Base-by-base conservation (phyloP, 768 basidiomycete species). In the Daedalea quercina region DNA sequence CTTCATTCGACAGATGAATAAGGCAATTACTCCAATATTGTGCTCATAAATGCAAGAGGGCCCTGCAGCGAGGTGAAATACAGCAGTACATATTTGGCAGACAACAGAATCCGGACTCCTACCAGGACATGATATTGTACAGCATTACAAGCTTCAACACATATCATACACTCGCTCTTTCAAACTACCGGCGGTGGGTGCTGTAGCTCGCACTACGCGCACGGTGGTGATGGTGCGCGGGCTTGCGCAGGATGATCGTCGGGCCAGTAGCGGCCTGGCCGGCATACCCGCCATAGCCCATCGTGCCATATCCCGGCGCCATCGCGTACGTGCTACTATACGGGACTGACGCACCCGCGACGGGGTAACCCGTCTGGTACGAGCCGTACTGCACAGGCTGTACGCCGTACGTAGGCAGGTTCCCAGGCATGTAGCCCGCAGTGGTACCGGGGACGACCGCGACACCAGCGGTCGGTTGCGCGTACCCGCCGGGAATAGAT, bases 201-300 rank as follows among this genome's bases (percentile, higher is more conserved):
- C 37, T 40, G 37, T 8, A 40, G 37, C 41, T 28, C 45, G 28
- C 34, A 35, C 53, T 54, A 22, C 47, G 40, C 3, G 53, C 41
- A 13, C 57, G 57, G 44, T 59, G 57, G 33, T 52, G 54, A 46
- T 54, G 56, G 28, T 54, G 52, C 15, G 7, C 6, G 6, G 13
- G 37, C 37, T 40, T 6, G 33, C 53, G 52, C 24, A 60, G 52
- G 46, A 65, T 60, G 50, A 65, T 57, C 13, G 63, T 63, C 42
- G 63, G 60, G 13, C 62, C 64, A 6, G 58, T 53, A 1, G 57
- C 55, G 8, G 44, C 44, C 25, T 40, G 56, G 40, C 53, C 59
- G 41, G 48, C 50, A 49, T 47, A 51, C 13, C 57, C 41, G n/a
- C 47, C 19, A 19, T 56, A 56, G 12, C 50, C 46, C 3, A 25